Evolutionary conservation across 805 yeast genomes (phyloP).

Genomic region (Dipodascus geniculatus): DNA sequence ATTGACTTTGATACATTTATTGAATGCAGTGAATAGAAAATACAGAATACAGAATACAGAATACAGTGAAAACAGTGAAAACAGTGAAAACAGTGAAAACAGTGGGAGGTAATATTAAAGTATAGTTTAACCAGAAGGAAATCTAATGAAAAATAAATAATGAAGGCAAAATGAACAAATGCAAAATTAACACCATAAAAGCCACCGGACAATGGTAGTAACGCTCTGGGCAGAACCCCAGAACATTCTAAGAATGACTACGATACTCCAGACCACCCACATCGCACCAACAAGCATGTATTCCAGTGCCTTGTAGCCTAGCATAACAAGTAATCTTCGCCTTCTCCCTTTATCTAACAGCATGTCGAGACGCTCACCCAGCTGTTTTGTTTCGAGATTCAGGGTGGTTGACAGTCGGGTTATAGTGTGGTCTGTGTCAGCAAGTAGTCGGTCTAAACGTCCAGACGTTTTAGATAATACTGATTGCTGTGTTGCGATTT

Average conservation of each 20-base stretch:
- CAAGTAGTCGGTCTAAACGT: slow-evolving; percentile 14
- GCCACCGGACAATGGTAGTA: slow-evolving; percentile 11
- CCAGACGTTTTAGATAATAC: neutral
- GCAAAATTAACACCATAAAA: slow-evolving; percentile 15
- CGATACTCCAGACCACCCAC: slow-evolving; percentile 20
- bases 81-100: no score
- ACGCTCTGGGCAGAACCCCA: slow-evolving; percentile 5
- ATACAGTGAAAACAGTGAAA: no score
- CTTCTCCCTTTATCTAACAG: slow-evolving; percentile 13
- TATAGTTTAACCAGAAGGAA: neutral
- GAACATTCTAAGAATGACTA: slow-evolving; percentile 8
- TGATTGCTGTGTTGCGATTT: neutral
- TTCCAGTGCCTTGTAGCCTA: slow-evolving; percentile 15
- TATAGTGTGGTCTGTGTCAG: slow-evolving; percentile 17
- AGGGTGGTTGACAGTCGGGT: slow-evolving; percentile 18
- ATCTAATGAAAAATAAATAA: neutral
- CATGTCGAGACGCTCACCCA: slow-evolving; percentile 15
- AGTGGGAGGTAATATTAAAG: no score
- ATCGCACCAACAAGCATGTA: slow-evolving; percentile 15
- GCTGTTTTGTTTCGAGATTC: slow-evolving; percentile 14
- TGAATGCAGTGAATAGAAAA: no score
- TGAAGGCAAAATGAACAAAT: neutral
- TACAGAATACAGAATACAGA: no score
- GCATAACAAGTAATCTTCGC: slow-evolving; percentile 10
- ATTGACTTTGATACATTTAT: no score